Conservation (phyloP, 345 rosid genomes). For the Streptanthus diversifolius region DNA sequence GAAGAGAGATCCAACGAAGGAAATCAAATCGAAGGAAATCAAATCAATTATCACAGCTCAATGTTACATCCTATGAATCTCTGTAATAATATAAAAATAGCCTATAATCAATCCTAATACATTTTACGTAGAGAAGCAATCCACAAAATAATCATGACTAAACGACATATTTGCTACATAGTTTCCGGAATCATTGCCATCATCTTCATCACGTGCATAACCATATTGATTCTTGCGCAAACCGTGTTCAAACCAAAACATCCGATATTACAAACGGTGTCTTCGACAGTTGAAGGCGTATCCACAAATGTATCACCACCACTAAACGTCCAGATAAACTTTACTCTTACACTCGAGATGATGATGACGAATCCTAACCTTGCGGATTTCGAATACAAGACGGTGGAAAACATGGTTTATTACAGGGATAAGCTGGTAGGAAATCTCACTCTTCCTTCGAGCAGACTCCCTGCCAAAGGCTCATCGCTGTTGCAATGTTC, state of each 20-base stretch:
- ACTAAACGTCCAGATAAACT: slow-evolving; percentile 34
- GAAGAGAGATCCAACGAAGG: not conserved
- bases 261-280: slow-evolving; percentile 35
- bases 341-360: slow-evolving; percentile 45
- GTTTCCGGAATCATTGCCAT: slow-evolving; percentile 21
- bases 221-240: slow-evolving; percentile 36
- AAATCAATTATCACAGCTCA: not conserved
- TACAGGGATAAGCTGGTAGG: slow-evolving; percentile 38
- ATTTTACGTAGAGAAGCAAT: not conserved
- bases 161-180: slow-evolving; percentile 22
- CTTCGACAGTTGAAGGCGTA: slow-evolving; percentile 44
- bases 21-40: too few species aligned
- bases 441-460: slow-evolving; percentile 41
- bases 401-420: slow-evolving; percentile 37
- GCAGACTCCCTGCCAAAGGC: slow-evolving; percentile 43
- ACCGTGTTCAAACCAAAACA: slow-evolving; percentile 54
- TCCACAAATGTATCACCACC: slow-evolving; percentile 44
- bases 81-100: not conserved
- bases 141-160: not conserved
- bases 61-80: not conserved
- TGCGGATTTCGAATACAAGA: slow-evolving; percentile 46
- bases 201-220: slow-evolving; percentile 18
- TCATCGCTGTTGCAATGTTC: slow-evolving; percentile 27
- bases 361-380: slow-evolving; percentile 44
- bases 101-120: not conserved